Evolutionary conservation across 805 yeast genomes (phyloP).

Genomic region (Yarrowia sp.): DNA sequence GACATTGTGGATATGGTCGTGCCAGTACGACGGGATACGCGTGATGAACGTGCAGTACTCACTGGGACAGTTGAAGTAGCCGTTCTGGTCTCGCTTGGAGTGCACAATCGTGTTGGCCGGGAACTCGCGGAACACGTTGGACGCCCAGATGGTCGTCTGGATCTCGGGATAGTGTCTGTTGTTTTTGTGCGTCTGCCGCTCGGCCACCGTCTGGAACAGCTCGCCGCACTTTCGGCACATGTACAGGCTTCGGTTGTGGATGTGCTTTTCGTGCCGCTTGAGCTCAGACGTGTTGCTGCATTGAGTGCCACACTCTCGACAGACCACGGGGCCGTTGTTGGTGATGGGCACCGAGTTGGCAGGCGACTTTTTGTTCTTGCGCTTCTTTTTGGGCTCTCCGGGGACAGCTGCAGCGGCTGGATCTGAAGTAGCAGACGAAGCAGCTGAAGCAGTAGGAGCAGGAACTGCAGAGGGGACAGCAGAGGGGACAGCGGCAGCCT

Average conservation of each 20-base stretch:
- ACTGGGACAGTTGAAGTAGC: slow-evolving; percentile 34
- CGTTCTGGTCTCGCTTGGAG: slow-evolving; percentile 31
- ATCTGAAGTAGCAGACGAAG: neutral
- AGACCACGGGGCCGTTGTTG: slow-evolving; percentile 27
- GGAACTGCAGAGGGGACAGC: neutral
- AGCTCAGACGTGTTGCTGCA: slow-evolving; percentile 31
- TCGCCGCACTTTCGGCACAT: slow-evolving; percentile 35
- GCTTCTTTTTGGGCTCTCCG: slow-evolving; percentile 18
- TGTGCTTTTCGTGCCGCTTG: slow-evolving; percentile 32
- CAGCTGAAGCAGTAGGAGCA: neutral
- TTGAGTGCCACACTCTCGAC: slow-evolving; percentile 32
- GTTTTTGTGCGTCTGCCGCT: slow-evolving; percentile 36
- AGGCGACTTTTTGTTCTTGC: slow-evolving; percentile 23
- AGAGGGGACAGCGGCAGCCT: neutral
- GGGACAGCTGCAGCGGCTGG: neutral
- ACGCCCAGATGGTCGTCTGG: slow-evolving; percentile 29
- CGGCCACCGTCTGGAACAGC: slow-evolving; percentile 34
- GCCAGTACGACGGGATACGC: slow-evolving; percentile 35
- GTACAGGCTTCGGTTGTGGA: slow-evolving; percentile 31
- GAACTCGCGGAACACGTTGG: slow-evolving; percentile 32
- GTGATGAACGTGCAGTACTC: slow-evolving; percentile 35
- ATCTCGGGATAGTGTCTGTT: slow-evolving; percentile 34
- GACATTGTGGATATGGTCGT: slow-evolving; percentile 34
- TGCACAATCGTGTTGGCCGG: slow-evolving; percentile 29
- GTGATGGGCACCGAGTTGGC: slow-evolving; percentile 24